phyloP scores from a whole-genome alignment of 2,329 filamentous ascomycete species.

The Fulvia fulva region DNA sequence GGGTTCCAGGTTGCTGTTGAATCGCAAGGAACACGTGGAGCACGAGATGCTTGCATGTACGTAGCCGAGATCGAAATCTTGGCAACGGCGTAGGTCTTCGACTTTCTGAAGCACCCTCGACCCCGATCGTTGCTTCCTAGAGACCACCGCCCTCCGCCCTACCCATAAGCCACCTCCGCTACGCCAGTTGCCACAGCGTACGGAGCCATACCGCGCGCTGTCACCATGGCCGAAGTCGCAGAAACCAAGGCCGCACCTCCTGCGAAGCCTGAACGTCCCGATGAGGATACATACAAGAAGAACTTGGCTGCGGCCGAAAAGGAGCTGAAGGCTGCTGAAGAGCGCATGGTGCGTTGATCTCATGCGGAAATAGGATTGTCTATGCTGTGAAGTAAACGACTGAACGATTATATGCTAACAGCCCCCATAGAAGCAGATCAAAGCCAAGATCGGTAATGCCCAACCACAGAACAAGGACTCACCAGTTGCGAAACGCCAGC shows the following conservation, averaged over 20 bases:
- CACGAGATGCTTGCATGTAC: background rate
- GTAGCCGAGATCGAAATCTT: background rate
- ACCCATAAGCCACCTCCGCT: background rate
- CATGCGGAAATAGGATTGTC: background rate
- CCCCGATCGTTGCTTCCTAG: too few species aligned
- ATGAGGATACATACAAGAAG: conserved; percentile 79
- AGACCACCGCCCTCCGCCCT: background rate
- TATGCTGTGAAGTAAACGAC: background rate
- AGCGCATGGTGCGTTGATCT: conserved; percentile 47
- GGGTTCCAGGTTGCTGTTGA: too few species aligned
- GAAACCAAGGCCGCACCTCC: conserved; percentile 24
- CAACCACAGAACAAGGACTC: conserved; percentile 78
- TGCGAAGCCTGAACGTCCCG: conserved; percentile 75
- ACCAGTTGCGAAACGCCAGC: conserved; percentile 74
- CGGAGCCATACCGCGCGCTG: background rate
- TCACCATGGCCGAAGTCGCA: conserved; percentile 28
- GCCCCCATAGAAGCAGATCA: conserved; percentile 69
- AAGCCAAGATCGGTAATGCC: conserved; percentile 81
- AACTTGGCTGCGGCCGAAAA: conserved; percentile 78
- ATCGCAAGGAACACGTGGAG: background rate
- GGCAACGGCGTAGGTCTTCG: background rate
- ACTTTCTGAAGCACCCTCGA: background rate
- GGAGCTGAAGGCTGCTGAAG: conserved; percentile 73
- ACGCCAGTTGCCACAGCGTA: background rate
- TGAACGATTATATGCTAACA: conserved; percentile 15